Percentiles rank a stretch among this genome's conserved stretches.
These are phyloP conservation scores for Boletus semigastroideus DNA, from an alignment of 1,284 basidiomycete genomes.

Conservation along the genomic window DNA sequence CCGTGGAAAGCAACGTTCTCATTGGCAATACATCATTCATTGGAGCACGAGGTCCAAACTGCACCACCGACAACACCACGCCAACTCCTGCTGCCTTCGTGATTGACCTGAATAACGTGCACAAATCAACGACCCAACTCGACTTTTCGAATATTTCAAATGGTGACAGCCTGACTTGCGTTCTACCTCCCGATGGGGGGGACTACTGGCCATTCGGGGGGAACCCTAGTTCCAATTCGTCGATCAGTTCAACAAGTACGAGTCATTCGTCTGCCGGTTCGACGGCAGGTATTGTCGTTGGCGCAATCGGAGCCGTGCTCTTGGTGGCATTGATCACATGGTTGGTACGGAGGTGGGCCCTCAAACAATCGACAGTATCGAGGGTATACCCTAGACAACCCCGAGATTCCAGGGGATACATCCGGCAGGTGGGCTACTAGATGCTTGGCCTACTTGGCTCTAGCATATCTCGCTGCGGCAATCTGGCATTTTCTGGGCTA, in stretches of 20 bases:
- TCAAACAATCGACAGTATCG: constrained; percentile 28
- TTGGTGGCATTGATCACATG: constrained; percentile 42
- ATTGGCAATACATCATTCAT: constrained; percentile 77
- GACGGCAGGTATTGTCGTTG: constrained; percentile 55
- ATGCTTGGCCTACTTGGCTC: too few relatives aligned
- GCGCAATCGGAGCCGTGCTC: constrained; percentile 49
- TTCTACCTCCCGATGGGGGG: constrained; percentile 64
- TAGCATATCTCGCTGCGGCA: background rate
- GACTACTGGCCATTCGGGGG: constrained; percentile 71
- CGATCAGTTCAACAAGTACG: constrained; percentile 22
- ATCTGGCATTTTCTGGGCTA: background rate
- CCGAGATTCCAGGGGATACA: constrained; percentile 6
- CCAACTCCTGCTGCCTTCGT: constrained; percentile 61
- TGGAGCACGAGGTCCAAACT: constrained; percentile 69
- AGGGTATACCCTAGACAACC: background rate
- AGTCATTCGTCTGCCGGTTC: constrained; percentile 31
- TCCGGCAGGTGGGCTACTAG: background rate
- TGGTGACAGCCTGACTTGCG: constrained; percentile 61
- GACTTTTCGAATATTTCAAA: constrained; percentile 53
- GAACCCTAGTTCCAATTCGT: constrained; percentile 38
- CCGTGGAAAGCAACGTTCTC: constrained; percentile 62
- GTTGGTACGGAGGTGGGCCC: constrained; percentile 50
- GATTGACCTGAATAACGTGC: constrained; percentile 46
- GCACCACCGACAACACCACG: constrained; percentile 50
- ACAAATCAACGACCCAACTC: constrained; percentile 45